Evolutionary conservation across 345 rosid species (phyloP), one percentile per base, ranked within the genome.

Genomic region (Acer saccharum): DNA sequence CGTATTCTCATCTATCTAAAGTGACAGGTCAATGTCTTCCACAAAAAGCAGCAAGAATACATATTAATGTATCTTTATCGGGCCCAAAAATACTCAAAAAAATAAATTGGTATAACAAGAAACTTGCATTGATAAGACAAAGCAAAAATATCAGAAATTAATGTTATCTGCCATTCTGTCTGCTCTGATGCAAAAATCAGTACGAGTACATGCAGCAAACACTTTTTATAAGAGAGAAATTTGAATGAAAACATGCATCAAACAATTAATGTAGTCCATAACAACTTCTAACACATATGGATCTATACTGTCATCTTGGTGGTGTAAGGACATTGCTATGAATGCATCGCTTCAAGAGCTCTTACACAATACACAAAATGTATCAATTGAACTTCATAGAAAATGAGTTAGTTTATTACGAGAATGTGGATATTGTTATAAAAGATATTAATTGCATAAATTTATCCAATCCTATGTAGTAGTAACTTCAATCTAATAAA

Each of bases 61-160:
- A 70, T 11, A 70, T 2, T 50, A 11, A 41, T 16, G 23, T 44
- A 46, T 64, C 55, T 23, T 13, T 25, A 21, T 21, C 14, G 17
- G 61, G 29, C 52, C 20, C 18, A 11, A 23, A 60, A 58, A 39
- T 58, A 72, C 35, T 7, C 69, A 46, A 14, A 23, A 29, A 29
- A 29, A 29, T 25, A 29, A 29, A 29, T 0, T 14, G 16, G 68
- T n/a, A 46, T 17, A 25, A 25, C 13, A 10, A 62, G n/a, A 20
- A 63, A 74, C 43, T 17, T 62, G 58, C 20, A 63, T 25, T 20
- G 3, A 57, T 74, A 72, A 50, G 50, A 60, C 2, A 20, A 72
- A 63, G 20, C 12, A 66, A 55, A 73, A 54, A 27, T 48, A 71
- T 43, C 71, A n/a, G 23, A 54, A n/a, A 20, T 32, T 25, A 69